Evolutionary conservation across 805 yeast species (phyloP).

Genomic region (Cyberlindnera saturnus): DNA sequence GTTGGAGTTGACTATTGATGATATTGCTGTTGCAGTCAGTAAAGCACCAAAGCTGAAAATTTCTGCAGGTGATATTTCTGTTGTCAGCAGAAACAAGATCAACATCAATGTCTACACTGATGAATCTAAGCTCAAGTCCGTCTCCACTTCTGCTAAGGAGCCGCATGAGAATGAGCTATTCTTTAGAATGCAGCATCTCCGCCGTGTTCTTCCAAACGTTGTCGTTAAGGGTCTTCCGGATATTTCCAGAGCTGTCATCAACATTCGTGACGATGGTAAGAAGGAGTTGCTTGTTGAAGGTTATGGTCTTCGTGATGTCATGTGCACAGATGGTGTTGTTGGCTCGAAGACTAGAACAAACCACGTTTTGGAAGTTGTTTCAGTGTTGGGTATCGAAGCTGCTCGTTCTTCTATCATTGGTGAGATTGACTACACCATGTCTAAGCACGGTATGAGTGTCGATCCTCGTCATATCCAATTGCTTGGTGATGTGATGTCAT

Average conservation of each 20-base stretch:
- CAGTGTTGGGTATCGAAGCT: constrained; percentile 95
- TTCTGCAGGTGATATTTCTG: constrained; percentile 59
- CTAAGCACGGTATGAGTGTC: constrained; percentile 99
- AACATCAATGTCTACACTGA: constrained; percentile 54
- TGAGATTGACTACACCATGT: constrained; percentile 96
- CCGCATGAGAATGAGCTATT: constrained; percentile 49
- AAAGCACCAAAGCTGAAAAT: constrained; percentile 89
- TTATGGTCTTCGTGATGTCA: constrained; percentile 90
- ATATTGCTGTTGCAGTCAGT: constrained; percentile 76
- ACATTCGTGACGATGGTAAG: constrained; percentile 77
- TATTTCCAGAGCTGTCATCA: constrained; percentile 93
- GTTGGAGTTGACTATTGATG: constrained; percentile 80
- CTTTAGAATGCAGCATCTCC: constrained; percentile 83
- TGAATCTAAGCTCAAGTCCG: constrained; percentile 34
- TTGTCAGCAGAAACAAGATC: constrained; percentile 59
- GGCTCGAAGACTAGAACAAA: constrained; percentile 85
- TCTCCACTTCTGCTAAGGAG: constrained; percentile 36
- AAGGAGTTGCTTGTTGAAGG: constrained; percentile 96
- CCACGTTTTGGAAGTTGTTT: constrained; percentile 84
- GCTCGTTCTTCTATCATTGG: constrained; percentile 89
- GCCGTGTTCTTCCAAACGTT: constrained; percentile 77
- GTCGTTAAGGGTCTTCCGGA: constrained; percentile 92
- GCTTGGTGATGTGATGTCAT: constrained; percentile 97
- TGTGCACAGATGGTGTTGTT: constrained; percentile 95
- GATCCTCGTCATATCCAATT: constrained; percentile 99